These are phyloP conservation scores for Botrytis galanthina DNA, from an alignment of 2,329 filamentous ascomycete genomes.

Conservation along the genomic window DNA sequence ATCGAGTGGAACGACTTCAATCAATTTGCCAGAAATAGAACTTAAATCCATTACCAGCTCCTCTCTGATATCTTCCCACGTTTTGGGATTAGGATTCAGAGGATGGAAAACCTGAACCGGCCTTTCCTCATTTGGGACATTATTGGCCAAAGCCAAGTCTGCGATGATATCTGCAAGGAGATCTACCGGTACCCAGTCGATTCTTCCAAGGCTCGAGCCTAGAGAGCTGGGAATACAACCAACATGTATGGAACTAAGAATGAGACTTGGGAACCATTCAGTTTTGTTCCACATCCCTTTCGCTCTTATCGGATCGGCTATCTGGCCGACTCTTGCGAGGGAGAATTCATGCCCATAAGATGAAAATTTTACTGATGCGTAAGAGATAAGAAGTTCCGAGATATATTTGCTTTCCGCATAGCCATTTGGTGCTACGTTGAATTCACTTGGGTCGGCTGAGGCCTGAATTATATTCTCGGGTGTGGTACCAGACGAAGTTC, in stretches of 20 bases:
- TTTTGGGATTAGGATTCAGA: neutral
- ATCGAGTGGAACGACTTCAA: neutral
- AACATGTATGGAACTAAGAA: conserved; percentile 5
- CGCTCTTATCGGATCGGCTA: conserved; percentile 39
- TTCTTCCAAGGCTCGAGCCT: neutral
- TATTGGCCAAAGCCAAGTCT: neutral
- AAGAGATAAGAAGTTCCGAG: conserved; percentile 43
- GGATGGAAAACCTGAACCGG: neutral
- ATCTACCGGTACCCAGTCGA: conserved; percentile 13
- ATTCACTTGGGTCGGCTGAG: conserved; percentile 5
- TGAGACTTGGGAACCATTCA: conserved; percentile 6
- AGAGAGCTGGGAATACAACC: neutral
- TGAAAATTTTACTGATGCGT: conserved; percentile 39
- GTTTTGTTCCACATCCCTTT: neutral
- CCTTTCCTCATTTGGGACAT: too few species aligned
- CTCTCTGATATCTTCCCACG: neutral
- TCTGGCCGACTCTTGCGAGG: conserved; percentile 48
- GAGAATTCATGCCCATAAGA: conserved; percentile 38
- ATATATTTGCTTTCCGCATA: conserved; percentile 34
- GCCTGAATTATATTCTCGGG: neutral
- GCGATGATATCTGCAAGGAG: neutral
- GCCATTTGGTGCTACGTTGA: conserved; percentile 21
- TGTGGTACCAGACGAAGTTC: conserved; percentile 34
- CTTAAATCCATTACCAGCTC: neutral
- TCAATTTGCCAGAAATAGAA: neutral